Base-by-base conservation (phyloP, 441 rosid genomes). In the Geranium incanum region DNA sequence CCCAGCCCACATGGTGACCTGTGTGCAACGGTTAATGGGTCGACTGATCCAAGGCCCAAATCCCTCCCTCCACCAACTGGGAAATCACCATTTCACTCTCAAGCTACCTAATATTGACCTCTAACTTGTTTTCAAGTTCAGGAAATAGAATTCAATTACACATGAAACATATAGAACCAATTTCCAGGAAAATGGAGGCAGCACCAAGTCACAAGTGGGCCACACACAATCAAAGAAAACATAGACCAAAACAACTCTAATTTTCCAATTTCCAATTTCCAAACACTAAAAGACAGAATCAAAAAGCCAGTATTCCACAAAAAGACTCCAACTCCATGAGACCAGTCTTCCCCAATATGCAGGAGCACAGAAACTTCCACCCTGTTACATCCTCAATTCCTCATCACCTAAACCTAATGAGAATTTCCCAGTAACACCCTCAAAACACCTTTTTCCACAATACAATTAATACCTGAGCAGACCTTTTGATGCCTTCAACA, bases 201-300 rank as follows among this genome's bases (percentile, higher is more conserved):
- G 16, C 57, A 50, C 57, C 57, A 50, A 50, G 57, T 50, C 57
- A 50, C 57, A 48, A 48, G 57, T 48, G 57, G 57, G 4, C 57
- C 15, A 3, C 8, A 7, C 48, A 41, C 48, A 43, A 43, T 7
- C 0, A 43, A 43, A 43, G 11, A 43, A 7, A 43, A 43, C 11
- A 43, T 6, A 43, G 50, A 43, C 9, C 9, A 21, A 21, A 21
- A 21, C 21, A 21, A 21, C 21, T 21, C 21, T 21, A 21, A 21
- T 0, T 21, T 21, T 21, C 21, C 21, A 43, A 43, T 0, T 43
- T 12, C 16, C 3, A 50, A 50, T 8, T 41, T 41, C 57, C 57
- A 50, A 50, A 43, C 3, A n/a, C 12, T n/a, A 13, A 12, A 13
- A 12, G 57, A 50, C 57, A 50, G 5, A 50, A 8, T 28, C 33